Evolutionary conservation across 257 asterid species (phyloP).

Genomic region (Paraleonurus japonicus): DNA sequence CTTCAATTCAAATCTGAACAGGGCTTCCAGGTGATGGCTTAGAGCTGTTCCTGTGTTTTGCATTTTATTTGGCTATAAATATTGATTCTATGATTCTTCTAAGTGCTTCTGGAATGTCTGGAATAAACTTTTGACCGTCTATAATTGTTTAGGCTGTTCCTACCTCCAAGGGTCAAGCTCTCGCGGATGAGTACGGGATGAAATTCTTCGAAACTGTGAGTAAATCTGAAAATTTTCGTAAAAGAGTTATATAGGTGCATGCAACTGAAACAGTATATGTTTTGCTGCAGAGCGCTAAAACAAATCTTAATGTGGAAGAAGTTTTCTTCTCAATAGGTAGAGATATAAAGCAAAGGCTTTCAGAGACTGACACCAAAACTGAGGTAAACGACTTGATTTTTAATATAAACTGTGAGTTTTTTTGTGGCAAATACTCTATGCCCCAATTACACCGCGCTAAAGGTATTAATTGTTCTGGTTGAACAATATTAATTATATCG

Average conservation of each 20-base stretch:
- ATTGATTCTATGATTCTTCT: not conserved
- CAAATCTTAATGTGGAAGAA: conserved; percentile 82
- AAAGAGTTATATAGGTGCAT: not conserved
- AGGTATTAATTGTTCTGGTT: no score
- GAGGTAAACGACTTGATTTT: conserved; percentile 47
- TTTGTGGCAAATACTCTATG: no score
- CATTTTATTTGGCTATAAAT: not conserved
- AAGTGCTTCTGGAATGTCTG: conserved; percentile 5
- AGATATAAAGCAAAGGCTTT: conserved; percentile 84
- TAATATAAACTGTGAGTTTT: no score
- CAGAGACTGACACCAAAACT: conserved; percentile 62
- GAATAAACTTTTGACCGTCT: conserved; percentile 13
- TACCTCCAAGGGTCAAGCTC: conserved; percentile 82
- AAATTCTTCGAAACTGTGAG: conserved; percentile 89
- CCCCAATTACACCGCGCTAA: no score
- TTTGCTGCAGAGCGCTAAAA: conserved; percentile 71
- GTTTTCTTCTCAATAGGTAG: conserved; percentile 85
- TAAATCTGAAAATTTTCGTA: conserved; percentile 1
- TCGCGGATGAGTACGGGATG: conserved; percentile 85
- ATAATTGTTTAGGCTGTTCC: conserved; percentile 63
- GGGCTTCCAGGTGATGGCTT: not conserved
- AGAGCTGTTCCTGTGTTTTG: not conserved
- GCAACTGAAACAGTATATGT: not conserved
- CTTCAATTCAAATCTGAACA: not conserved
- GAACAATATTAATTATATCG: no score